These are phyloP conservation scores for Cadophora sp. DNA, from an alignment of 2,329 filamentous ascomycete species.

Conservation along the genomic window DNA sequence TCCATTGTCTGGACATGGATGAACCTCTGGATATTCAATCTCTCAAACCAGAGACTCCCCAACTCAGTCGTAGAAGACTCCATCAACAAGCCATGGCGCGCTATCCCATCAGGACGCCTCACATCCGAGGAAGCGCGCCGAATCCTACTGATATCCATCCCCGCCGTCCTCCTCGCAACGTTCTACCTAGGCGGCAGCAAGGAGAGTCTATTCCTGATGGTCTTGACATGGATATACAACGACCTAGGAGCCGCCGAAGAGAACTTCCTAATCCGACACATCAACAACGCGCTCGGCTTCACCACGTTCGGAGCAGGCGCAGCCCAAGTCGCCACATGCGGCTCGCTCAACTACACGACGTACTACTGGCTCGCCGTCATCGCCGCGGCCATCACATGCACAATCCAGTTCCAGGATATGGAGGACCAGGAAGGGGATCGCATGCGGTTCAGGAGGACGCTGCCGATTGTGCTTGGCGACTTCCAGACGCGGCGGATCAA, in stretches of 20 bases:
- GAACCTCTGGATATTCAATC: conserved; percentile 43
- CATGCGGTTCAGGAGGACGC: conserved; percentile 33
- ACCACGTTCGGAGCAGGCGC: conserved; percentile 42
- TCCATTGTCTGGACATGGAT: conserved; percentile 35
- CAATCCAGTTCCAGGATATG: conserved; percentile 44
- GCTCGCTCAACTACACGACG: conserved; percentile 7
- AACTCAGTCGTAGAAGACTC: conserved; percentile 43
- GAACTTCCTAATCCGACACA: conserved; percentile 22
- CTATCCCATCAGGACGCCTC: conserved; percentile 43
- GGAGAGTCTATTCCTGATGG: conserved; percentile 22
- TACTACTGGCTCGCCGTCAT: conserved; percentile 23
- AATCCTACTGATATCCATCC: conserved; percentile 39
- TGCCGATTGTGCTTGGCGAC: conserved; percentile 36
- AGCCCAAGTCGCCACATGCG: conserved; percentile 11
- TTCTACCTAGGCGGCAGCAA: conserved; percentile 43
- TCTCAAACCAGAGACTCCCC: conserved; percentile 42
- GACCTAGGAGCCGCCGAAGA: conserved; percentile 25
- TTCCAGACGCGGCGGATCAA: background rate
- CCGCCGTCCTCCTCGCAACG: conserved; percentile 34
- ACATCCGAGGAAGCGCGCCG: conserved; percentile 36
- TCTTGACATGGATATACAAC: conserved; percentile 30
- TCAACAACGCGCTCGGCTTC: conserved; percentile 25
- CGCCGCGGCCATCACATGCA: conserved; percentile 22
- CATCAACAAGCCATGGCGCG: conserved; percentile 46
- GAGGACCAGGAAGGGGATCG: conserved; percentile 42